A percentile compares a stretch with the other conserved stretches of the same genome.
Conservation (phyloP, 345 rosid species). For the Salix caprea region DNA sequence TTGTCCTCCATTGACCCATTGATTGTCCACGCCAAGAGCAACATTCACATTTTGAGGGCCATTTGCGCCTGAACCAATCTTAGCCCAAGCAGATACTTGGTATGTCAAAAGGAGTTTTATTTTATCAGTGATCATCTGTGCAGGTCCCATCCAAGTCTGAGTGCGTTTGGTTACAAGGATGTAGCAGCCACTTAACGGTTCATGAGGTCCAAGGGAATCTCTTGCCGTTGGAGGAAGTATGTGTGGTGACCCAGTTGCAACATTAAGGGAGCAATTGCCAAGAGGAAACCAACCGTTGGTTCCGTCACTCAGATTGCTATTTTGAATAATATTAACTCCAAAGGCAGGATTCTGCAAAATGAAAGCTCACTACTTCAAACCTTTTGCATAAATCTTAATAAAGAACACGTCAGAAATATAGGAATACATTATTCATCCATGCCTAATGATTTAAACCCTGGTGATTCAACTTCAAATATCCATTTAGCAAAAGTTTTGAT, state of each 20-base stretch:
- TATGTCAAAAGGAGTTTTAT: slow-evolving; percentile 71
- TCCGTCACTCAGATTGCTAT: slow-evolving; percentile 57
- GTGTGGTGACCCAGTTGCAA: slow-evolving; percentile 72
- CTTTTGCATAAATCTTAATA: background rate
- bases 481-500: background rate
- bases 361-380: slow-evolving; percentile 5
- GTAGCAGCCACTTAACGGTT: slow-evolving; percentile 66
- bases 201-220: slow-evolving; percentile 62
- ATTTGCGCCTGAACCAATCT: slow-evolving; percentile 47
- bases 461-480: background rate
- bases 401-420: slow-evolving; percentile 1
- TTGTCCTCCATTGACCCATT: slow-evolving; percentile 96
- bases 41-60: slow-evolving; percentile 79
- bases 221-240: slow-evolving; percentile 81
- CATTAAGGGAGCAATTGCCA: slow-evolving; percentile 63
- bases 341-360: slow-evolving; percentile 56
- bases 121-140: slow-evolving; percentile 79
- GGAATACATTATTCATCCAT: background rate
- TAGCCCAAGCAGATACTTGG: slow-evolving; percentile 92
- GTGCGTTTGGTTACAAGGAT: slow-evolving; percentile 71
- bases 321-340: slow-evolving; percentile 68
- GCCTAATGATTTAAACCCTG: background rate
- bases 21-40: slow-evolving; percentile 77
- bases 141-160: slow-evolving; percentile 98
- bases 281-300: slow-evolving; percentile 90